These are phyloP conservation scores for Crotalaria pallida DNA, from an alignment of 306 rosid species.

Conservation along the genomic window DNA sequence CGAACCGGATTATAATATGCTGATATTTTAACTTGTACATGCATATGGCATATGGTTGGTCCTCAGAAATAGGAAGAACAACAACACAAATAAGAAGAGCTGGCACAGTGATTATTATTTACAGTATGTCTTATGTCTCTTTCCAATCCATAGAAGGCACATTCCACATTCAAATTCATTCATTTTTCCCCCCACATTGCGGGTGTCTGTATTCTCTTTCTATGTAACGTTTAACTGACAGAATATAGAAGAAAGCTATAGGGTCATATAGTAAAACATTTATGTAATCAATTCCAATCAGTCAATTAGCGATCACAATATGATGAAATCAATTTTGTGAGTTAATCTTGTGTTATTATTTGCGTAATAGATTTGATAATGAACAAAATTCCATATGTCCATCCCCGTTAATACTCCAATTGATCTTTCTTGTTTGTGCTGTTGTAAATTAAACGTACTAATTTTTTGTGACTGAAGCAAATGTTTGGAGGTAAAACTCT, in stretches of 20 bases:
- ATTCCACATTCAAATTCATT: constrained; percentile 58
- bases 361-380: background rate
- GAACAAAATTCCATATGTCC: background rate
- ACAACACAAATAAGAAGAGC: constrained; percentile 22
- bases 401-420: background rate
- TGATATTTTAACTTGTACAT: constrained; percentile 22
- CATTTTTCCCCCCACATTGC: constrained; percentile 36
- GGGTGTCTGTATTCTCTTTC: constrained; percentile 42
- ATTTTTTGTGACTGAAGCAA: background rate
- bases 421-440: background rate
- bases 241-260: constrained; percentile 27
- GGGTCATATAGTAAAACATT: constrained; percentile 25
- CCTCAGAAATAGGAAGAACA: constrained; percentile 26
- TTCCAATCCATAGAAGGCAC: constrained; percentile 30
- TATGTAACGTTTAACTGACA: constrained; percentile 35
- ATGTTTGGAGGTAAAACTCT: background rate
- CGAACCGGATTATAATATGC: background rate
- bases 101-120: constrained; percentile 9
- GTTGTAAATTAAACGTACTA: background rate
- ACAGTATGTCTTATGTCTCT: constrained; percentile 12
- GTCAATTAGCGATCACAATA: constrained; percentile 21
- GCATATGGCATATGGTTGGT: no score
- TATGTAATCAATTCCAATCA: background rate
- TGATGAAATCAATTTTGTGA: constrained; percentile 15
- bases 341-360: background rate